Base-by-base conservation (phyloP, 1,284 basidiomycete genomes). In the Singerocomus rubriflavus region DNA sequence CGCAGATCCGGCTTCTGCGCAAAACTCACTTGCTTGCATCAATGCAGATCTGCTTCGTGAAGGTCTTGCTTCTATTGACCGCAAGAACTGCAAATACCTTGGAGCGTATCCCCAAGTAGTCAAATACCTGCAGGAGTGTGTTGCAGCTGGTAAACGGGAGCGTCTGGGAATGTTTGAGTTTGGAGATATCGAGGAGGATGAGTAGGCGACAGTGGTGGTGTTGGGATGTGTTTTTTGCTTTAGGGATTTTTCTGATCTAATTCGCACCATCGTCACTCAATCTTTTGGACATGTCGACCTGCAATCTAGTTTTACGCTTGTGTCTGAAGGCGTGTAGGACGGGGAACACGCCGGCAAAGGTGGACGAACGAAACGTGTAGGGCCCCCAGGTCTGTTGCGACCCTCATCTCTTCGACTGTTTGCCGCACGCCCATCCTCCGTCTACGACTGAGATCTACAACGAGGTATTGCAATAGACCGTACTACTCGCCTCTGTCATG, bases 141-240 rank as follows among this genome's bases (percentile, higher is more conserved):
- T 85, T 29, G 66, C 72, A 31, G 77, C 74, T 13, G 91, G 91
- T 26, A 94, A 93, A 71, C 75, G 77, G 43, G 84, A 87, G 54
- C 80, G 91, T 30, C 70, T 80, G 45, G 91, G 91, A 38, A 92
- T 92, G 81, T 94, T 93, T 63, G 92, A 94, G 74, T 90, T 88
- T 62, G 88, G 88, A 21, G 88, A 91, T 65, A 76, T 91, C 14
- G 88, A 88, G 62, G 87, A 91, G 64, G 86, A 90, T 49, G 78
- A 81, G 54, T 66, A 63, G 53, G 42, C 43, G 32, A 27, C 21
- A 21, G 21, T 21, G 48, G 44, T 8, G 41, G 40, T 10, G 43
- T 36, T 29, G 57, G 50, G 58, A 52, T 53, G 38, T 50, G 46
- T 61, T 46, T 56, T 41, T 43, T 52, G 46, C 51, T 50, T 65